Percentiles rank a stretch among this genome's conserved stretches.
Conservation (phyloP, 176 grass and related monocot species). For the Zoysia pacifica region DNA sequence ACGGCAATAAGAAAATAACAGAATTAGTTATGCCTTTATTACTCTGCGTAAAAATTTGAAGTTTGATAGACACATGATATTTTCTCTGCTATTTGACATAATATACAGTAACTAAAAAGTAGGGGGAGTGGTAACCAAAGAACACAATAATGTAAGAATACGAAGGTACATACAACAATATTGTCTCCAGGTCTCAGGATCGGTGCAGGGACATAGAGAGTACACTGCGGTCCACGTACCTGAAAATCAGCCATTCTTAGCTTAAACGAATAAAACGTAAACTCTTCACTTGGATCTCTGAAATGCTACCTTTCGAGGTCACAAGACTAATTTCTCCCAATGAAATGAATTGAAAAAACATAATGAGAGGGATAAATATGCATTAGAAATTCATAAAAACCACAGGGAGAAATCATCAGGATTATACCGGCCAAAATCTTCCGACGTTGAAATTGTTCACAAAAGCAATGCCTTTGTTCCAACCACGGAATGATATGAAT, state of each 20-base stretch:
- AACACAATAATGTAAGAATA: not conserved
- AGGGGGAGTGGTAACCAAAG: not conserved
- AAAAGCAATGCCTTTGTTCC: conserved; percentile 94
- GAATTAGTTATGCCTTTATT: not conserved
- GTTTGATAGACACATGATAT: not conserved
- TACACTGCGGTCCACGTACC: conserved; percentile 78
- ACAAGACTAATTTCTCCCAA: not conserved
- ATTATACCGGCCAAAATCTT: conserved; percentile 93
- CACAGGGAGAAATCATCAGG: conserved; percentile 3
- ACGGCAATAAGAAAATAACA: not conserved
- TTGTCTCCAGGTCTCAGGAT: conserved; percentile 78
- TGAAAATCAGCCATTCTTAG: conserved; percentile 41
- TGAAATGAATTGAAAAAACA: too few species aligned
- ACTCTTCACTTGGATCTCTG: not conserved
- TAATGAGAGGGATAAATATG: not conserved
- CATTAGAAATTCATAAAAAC: not conserved
- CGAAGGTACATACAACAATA: conserved; percentile 58
- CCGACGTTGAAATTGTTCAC: conserved; percentile 96
- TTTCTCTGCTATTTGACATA: not conserved
- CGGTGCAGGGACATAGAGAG: conserved; percentile 82
- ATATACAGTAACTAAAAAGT: not conserved
- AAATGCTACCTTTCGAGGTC: not conserved
- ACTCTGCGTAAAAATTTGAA: not conserved
- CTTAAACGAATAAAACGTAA: conserved; percentile 20
- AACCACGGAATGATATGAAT: conserved; percentile 93